Evolutionary conservation across 2,329 filamentous ascomycete species (phyloP).

Genomic region (Cercospora zeina): DNA sequence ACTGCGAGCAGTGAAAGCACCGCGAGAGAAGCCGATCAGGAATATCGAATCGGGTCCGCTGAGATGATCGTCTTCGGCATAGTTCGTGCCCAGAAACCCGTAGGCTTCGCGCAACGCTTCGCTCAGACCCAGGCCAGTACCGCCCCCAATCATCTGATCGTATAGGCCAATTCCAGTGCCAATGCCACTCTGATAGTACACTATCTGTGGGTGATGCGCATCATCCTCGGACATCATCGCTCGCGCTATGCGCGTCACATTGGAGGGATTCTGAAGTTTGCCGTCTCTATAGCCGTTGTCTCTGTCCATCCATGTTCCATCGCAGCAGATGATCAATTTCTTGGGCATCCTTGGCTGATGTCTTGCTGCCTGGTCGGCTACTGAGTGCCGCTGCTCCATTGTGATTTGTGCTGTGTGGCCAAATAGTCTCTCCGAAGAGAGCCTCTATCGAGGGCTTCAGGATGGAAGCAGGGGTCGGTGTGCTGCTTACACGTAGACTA

Average conservation of each 20-base stretch:
- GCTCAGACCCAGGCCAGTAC: constrained; percentile 40
- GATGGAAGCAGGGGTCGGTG: not conserved
- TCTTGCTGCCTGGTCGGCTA: constrained; percentile 22
- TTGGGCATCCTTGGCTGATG: constrained; percentile 29
- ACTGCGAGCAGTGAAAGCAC: constrained; percentile 49
- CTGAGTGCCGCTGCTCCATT: constrained; percentile 9
- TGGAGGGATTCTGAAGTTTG: constrained; percentile 39
- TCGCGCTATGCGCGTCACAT: constrained; percentile 41
- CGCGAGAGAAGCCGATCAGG: constrained; percentile 50
- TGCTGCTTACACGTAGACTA: not conserved
- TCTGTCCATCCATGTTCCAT: constrained; percentile 42
- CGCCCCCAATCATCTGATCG: constrained; percentile 39
- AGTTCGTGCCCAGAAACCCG: constrained; percentile 63
- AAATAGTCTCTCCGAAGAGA: not conserved
- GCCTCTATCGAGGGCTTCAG: not conserved
- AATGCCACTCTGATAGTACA: constrained; percentile 44
- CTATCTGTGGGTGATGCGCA: constrained; percentile 41
- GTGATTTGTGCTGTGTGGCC: not conserved
- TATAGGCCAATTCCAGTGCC: constrained; percentile 41
- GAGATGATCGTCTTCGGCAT: constrained; percentile 41
- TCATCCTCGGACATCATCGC: constrained; percentile 41
- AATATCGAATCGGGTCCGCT: constrained; percentile 47
- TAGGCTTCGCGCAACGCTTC: constrained; percentile 62
- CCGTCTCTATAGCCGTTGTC: constrained; percentile 40
- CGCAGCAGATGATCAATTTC: constrained; percentile 36